Percentiles rank a stretch among this genome's conserved stretches.
Conservation (phyloP, 139 green algal genomes). For the Parachlorella kessleri region DNA sequence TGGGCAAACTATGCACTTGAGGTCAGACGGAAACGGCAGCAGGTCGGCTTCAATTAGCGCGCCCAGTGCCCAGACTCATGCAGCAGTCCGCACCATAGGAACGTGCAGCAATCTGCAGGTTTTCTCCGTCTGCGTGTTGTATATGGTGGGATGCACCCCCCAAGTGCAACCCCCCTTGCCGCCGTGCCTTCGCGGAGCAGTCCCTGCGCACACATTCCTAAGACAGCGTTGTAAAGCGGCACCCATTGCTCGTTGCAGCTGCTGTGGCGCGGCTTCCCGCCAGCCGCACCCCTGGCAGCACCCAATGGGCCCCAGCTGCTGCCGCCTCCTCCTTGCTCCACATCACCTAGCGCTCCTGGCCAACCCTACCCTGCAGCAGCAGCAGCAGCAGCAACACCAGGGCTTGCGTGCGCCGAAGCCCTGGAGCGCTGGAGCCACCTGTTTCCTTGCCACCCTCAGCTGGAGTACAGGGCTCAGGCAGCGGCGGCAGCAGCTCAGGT, state of each 20-base stretch:
- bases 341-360: not conserved
- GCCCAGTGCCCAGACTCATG: too few relatives aligned
- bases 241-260: not conserved
- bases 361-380: not conserved
- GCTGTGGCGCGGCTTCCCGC: not conserved
- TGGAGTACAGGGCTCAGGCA: constrained; percentile 5
- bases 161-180: too few relatives aligned
- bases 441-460: not conserved
- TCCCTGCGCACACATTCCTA: not conserved
- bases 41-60: too few relatives aligned
- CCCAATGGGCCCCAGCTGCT: not conserved
- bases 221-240: too few relatives aligned
- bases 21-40: too few relatives aligned
- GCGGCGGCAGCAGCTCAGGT: constrained; percentile 16
- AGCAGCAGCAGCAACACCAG: not conserved
- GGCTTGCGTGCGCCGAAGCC: not conserved
- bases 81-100: not conserved
- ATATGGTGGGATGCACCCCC: too few relatives aligned
- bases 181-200: not conserved
- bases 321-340: not conserved
- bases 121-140: not conserved
- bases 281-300: constrained; percentile 1
- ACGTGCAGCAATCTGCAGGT: constrained; percentile 11
- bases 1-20: not conserved
- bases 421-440: not conserved